These are phyloP conservation scores for Pichia kluyveri DNA, from an alignment of 805 yeast genomes.

Conservation along the genomic window DNA sequence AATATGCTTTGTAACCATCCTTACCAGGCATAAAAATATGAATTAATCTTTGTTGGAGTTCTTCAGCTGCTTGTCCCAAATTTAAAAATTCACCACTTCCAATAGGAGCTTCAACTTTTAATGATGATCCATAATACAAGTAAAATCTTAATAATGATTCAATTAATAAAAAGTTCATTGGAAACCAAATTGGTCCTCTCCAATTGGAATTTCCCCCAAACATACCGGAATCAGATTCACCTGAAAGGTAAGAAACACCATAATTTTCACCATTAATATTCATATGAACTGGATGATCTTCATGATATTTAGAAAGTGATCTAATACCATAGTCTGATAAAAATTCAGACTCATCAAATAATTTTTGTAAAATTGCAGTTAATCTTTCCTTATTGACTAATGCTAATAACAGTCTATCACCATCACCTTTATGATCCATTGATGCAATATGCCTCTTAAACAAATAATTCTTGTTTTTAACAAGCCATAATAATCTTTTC, in stretches of 20 bases:
- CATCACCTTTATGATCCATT: constrained; percentile 68
- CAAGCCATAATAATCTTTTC: constrained; percentile 77
- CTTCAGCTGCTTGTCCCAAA: constrained; percentile 86
- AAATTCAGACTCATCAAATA: constrained; percentile 84
- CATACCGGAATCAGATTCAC: constrained; percentile 86
- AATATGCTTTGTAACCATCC: constrained; percentile 57
- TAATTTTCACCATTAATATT: constrained; percentile 68
- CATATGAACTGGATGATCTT: constrained; percentile 77
- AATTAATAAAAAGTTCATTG: constrained; percentile 75
- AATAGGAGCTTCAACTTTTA: constrained; percentile 81
- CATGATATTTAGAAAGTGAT: constrained; percentile 80
- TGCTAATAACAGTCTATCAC: constrained; percentile 71
- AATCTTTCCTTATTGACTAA: constrained; percentile 76
- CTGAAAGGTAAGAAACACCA: constrained; percentile 68
- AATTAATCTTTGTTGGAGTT: constrained; percentile 77
- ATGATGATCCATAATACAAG: constrained; percentile 77
- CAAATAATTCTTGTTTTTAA: constrained; percentile 56
- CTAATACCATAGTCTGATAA: constrained; percentile 79
- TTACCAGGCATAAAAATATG: constrained; percentile 64
- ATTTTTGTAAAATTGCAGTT: constrained; percentile 60
- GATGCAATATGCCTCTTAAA: constrained; percentile 82
- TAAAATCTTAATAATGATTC: constrained; percentile 84
- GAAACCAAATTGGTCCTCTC: constrained; percentile 98
- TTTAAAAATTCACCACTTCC: constrained; percentile 71
- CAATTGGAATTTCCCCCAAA: constrained; percentile 96